Evolutionary conservation across 2,329 filamentous ascomycete species (phyloP), one percentile per base, ranked within the genome.

Genomic region (Neonectria neomacrospora): DNA sequence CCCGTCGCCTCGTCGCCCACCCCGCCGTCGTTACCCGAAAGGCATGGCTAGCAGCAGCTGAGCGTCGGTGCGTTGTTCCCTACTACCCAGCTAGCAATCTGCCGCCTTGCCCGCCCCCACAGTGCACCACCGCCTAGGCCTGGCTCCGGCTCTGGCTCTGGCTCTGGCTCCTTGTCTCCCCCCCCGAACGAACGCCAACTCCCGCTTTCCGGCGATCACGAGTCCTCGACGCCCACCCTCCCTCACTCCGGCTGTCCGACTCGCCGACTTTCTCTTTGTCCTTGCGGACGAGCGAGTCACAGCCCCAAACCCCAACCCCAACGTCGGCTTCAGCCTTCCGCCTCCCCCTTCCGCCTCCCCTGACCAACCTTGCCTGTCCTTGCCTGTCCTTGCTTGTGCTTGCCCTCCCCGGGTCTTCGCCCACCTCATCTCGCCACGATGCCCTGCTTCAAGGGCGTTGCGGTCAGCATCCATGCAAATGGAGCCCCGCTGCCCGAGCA

Each of bases 401-500:
- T 26, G 23, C 23, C 23, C 23, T 18, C 26, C 28, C 47, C 37
- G 45, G 59, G 51, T 22, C 34, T 47, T 52, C 42, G 45, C 62
- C 61, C 34, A 56, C 56, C 55, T 47, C 58, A 47, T 65, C 60
- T 63, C 69, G 69, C 75, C 76, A 86, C 77, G 77, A 89, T 89
- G 96, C 96, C 96, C 83, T 98, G 94, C 88, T 99, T 98, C 85
- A 97, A 98, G 85, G 96, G 96, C 81, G 94, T 99, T 82, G 95
- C 96, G 74, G 95, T 98, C 78, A 97, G 93, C 86, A 96, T 98
- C 79, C 96, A 99, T 82, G 87, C 88, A 62, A 90, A 90, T 76
- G 86, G 86, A 67, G 83, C 93, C 71, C 94, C 96, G 70, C 88
- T 99, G 70, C 86, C 94, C 66, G 96, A 99, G 81, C 91, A 97